phyloP scores from a whole-genome alignment of 352 stramenopile genomes.

The Nothophytophthora sp. region DNA sequence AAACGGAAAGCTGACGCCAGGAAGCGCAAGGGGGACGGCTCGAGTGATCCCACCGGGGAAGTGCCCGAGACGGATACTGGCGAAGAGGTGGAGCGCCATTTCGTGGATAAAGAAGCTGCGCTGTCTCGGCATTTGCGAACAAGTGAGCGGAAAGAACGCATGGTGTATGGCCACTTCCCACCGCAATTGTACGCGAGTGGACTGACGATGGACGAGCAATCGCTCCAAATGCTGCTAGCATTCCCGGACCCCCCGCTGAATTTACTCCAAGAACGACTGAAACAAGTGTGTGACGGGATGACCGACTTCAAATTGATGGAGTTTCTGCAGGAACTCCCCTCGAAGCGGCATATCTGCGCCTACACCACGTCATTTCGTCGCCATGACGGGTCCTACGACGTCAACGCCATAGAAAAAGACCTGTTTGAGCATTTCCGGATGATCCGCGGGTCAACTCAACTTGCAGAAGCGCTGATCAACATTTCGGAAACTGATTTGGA shows the following conservation, averaged over 20 bases:
- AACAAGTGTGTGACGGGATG: constrained; percentile 72
- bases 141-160: constrained; percentile 46
- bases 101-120: constrained; percentile 45
- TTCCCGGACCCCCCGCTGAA: constrained; percentile 55
- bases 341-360: constrained; percentile 89
- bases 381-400: constrained; percentile 54
- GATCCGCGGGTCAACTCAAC: constrained; percentile 46
- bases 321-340: constrained; percentile 89
- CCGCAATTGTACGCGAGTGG: constrained; percentile 61
- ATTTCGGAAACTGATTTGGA: constrained; percentile 69
- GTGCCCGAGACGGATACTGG: constrained; percentile 39
- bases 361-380: constrained; percentile 66
- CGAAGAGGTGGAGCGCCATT: constrained; percentile 49
- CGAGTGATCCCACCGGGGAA: constrained; percentile 10
- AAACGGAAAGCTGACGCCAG: constrained; percentile 43
- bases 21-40: constrained; percentile 31
- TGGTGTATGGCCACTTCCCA: constrained; percentile 72
- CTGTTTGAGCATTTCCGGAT: constrained; percentile 84
- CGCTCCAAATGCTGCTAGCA: constrained; percentile 44
- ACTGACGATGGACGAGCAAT: constrained; percentile 60
- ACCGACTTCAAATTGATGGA: constrained; percentile 88
- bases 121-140: constrained; percentile 25
- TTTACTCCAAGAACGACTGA: constrained; percentile 50
- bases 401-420: constrained; percentile 50
- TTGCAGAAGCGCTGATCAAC: constrained; percentile 57